Base-by-base conservation (phyloP, 2,329 filamentous ascomycete genomes). In the Neospermospora avenae region DNA sequence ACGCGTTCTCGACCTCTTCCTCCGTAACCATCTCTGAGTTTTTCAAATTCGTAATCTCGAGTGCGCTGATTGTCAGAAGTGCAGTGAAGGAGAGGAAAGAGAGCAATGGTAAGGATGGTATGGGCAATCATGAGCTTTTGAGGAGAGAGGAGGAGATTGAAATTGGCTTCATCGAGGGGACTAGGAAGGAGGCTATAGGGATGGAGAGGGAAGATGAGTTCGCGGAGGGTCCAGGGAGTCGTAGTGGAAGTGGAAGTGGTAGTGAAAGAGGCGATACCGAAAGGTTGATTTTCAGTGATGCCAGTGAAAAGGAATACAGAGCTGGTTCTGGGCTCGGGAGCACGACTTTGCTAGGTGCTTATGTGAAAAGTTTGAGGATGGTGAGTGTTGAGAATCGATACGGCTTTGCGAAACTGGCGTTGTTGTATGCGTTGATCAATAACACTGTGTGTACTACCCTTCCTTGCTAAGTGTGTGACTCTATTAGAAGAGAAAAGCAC, bases 351-450 rank as follows among this genome's bases (percentile, higher is more conserved):
- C 20, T 49, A 18, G 28, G 28, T 1, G 44, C 24, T 8, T 55
- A 55, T 48, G 28, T 56, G 8, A 28, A 20, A 44, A 55, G 20
- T 16, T 49, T 58, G 31, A 64, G 65, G 28, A 69, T 72, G 59
- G 66, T 73, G 3, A 66, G 69, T n/a, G 53, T 55, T 25, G 69
- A 72, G 35, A 70, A 69, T 25, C 64, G 69, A 57, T 74, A 70
- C 46, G 72, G 70, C 34, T 73, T 73, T 59, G 68, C 66, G 55
- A 67, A 69, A 44, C 55, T 74, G 56, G 72, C 72, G 8, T 61
- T 74, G 42, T 67, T 74, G 22, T 74, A 74, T 61, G 70, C 70
- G 5, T 65, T 74, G 24, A 72, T 74, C 60, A 74, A 74, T 63
- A 74, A 74, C 62, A 70, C 66, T 41, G 69, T 71, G 64, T 48